Evolutionary conservation across 139 green algal genomes (phyloP), one percentile per base, ranked within the genome.

Genomic region (Protoeuglena noctilucae): DNA sequence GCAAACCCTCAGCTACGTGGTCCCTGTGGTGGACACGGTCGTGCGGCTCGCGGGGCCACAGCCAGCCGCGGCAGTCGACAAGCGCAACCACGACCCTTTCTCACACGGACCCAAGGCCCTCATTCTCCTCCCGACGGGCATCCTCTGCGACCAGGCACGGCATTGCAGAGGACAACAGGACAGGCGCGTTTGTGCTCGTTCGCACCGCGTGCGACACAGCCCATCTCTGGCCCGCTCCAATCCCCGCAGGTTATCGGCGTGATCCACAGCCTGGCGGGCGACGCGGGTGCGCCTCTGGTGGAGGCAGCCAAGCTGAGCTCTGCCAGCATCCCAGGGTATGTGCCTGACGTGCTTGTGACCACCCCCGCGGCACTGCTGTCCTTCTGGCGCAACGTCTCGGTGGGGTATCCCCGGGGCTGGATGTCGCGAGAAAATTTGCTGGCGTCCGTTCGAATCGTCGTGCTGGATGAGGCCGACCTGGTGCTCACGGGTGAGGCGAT

Each of bases 1-100:
- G 91, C 60, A 97, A 97, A 97, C 89, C 3, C 67, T 95, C 1
- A 73, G 83, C 1, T 97, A 96, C 73, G 61, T 96, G 7, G 70
- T 64, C 0, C 89, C 89, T 4, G 54, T 97, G 2, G 61, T 83
- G 0, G 50, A 63, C n/a, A 51, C 60, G 26, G 53, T 84, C 45
- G 48, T 86, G 45, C 9, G 7, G 46, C 31, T 18, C 48, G 31
- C 2, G 45, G 22, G 61, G 61, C 45, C 48, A 40, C 51, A 40
- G n/a, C 4, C 43, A 40, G 18, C 43, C 19, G n/a, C 47, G 39
- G 2, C 49, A 46, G 24, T 3, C 3, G 27, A 6, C 17, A 3
- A 16, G 18, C 16, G 3, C 16, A 46, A 3, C 27, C 50, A 3
- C 17, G n/a, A 16, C 28, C 16, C 24, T 40, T 25, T 7, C 21